Conservation (phyloP, 2,329 filamentous ascomycete species). For the Diaporthe citrichinensis region DNA sequence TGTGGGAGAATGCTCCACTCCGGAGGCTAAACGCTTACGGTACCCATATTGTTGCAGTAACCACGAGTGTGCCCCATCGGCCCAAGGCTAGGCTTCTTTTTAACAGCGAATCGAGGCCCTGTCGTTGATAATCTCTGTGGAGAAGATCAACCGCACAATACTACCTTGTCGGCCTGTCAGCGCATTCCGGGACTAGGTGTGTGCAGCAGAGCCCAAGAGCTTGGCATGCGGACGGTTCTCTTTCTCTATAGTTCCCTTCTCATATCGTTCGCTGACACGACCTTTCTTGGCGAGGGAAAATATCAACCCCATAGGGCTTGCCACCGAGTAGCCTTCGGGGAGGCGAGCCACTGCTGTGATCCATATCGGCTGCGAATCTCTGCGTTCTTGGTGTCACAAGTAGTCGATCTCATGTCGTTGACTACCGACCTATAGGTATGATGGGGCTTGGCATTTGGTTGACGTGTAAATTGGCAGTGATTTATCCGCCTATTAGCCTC, state of each 20-base stretch:
- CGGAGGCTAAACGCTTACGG: neutral
- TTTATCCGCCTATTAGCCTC: too few species aligned
- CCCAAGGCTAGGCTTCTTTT: slow-evolving; percentile 20
- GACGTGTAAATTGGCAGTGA: too few species aligned
- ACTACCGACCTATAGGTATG: neutral
- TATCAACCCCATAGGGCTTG: neutral
- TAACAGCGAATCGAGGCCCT: slow-evolving; percentile 19
- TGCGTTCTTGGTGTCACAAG: too few species aligned
- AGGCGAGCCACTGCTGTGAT: neutral
- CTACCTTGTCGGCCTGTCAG: slow-evolving; percentile 21
- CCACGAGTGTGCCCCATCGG: neutral
- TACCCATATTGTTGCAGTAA: slow-evolving; percentile 8
- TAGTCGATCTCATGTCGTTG: neutral
- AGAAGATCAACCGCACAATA: slow-evolving; percentile 1
- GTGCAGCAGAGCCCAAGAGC: neutral
- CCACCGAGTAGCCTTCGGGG: neutral
- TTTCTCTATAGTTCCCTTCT: neutral
- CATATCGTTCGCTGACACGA: neutral
- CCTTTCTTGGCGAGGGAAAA: neutral
- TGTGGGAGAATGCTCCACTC: slow-evolving; percentile 3
- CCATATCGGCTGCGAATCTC: too few species aligned
- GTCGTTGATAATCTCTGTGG: slow-evolving; percentile 25
- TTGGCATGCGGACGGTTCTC: neutral
- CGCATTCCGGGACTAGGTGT: neutral
- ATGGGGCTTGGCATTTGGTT: too few species aligned